phyloP scores from a whole-genome alignment of 2,329 filamentous ascomycete species.

The Fusarium decemcellulare region DNA sequence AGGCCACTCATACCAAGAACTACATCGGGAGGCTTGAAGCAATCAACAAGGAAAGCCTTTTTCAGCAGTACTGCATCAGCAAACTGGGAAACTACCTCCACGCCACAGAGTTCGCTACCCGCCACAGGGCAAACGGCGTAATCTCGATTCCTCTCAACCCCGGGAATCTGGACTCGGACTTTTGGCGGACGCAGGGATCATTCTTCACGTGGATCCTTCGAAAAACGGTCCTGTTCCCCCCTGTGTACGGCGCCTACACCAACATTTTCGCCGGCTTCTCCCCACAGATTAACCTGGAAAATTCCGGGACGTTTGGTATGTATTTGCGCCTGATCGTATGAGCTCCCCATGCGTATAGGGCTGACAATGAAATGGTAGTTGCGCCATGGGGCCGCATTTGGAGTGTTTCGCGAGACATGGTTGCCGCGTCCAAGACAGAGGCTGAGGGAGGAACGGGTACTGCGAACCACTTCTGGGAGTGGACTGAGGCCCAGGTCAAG shows the following conservation, averaged over 20 bases:
- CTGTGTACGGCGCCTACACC: constrained; percentile 61
- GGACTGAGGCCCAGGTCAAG: constrained; percentile 55
- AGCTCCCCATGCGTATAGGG: background rate
- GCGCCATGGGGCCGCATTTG: constrained; percentile 55
- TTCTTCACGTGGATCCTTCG: constrained; percentile 33
- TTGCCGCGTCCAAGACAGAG: constrained; percentile 45
- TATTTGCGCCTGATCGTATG: background rate
- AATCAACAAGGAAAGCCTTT: constrained; percentile 9
- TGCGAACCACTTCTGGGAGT: constrained; percentile 55
- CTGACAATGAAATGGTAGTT: constrained; percentile 41
- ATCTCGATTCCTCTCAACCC: constrained; percentile 55
- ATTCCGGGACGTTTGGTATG: constrained; percentile 36
- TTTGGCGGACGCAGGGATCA: constrained; percentile 49
- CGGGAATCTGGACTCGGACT: constrained; percentile 56
- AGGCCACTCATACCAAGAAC: constrained; percentile 20
- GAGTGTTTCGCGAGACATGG: constrained; percentile 48
- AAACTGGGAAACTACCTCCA: constrained; percentile 52
- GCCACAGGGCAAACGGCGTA: constrained; percentile 48
- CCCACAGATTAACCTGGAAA: constrained; percentile 56
- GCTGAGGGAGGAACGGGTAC: constrained; percentile 53
- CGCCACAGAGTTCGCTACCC: constrained; percentile 48
- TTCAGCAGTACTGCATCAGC: constrained; percentile 48
- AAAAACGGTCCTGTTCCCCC: constrained; percentile 42
- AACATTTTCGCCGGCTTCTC: constrained; percentile 63
- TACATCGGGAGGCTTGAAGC: constrained; percentile 44